These are phyloP conservation scores for Crucibulum cyathiforme DNA, from an alignment of 1,284 basidiomycete species.

Conservation along the genomic window DNA sequence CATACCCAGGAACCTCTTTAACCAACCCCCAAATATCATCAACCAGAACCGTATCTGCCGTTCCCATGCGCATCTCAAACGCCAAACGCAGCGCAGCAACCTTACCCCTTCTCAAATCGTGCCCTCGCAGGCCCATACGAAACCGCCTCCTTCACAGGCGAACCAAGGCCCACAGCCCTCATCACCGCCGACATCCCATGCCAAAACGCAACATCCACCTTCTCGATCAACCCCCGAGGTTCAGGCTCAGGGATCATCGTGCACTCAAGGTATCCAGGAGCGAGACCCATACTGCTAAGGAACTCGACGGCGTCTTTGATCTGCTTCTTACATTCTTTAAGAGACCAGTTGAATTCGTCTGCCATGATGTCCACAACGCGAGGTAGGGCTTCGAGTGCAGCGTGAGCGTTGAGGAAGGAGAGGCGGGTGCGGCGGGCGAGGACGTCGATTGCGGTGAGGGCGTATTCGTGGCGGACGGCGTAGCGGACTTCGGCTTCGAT, in stretches of 20 bases:
- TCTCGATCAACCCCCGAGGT: slow-evolving; percentile 44
- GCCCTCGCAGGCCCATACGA: slow-evolving; percentile 29
- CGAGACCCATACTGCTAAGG: slow-evolving; percentile 80
- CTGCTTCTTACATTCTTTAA: slow-evolving; percentile 53
- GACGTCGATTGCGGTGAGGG: slow-evolving; percentile 89
- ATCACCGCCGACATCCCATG: slow-evolving; percentile 12
- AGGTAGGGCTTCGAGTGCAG: slow-evolving; percentile 85
- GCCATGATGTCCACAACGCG: slow-evolving; percentile 92
- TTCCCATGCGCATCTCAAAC: slow-evolving; percentile 51
- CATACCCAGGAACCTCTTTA: slow-evolving; percentile 58
- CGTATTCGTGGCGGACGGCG: slow-evolving; percentile 91
- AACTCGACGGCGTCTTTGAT: slow-evolving; percentile 68
- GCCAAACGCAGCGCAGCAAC: slow-evolving; percentile 64
- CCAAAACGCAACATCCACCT: slow-evolving; percentile 39
- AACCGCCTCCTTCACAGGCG: not conserved
- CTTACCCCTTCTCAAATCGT: slow-evolving; percentile 81
- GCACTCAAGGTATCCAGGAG: slow-evolving; percentile 40
- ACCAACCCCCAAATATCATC: slow-evolving; percentile 50
- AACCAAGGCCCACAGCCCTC: slow-evolving; percentile 5
- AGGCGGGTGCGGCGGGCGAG: slow-evolving; percentile 91
- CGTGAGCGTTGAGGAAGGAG: slow-evolving; percentile 92
- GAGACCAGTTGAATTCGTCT: slow-evolving; percentile 82
- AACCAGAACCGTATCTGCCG: slow-evolving; percentile 40
- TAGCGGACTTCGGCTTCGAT: slow-evolving; percentile 95
- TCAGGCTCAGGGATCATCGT: slow-evolving; percentile 32